Conservation (phyloP, 306 rosid species). For the Vicia faba region DNA sequence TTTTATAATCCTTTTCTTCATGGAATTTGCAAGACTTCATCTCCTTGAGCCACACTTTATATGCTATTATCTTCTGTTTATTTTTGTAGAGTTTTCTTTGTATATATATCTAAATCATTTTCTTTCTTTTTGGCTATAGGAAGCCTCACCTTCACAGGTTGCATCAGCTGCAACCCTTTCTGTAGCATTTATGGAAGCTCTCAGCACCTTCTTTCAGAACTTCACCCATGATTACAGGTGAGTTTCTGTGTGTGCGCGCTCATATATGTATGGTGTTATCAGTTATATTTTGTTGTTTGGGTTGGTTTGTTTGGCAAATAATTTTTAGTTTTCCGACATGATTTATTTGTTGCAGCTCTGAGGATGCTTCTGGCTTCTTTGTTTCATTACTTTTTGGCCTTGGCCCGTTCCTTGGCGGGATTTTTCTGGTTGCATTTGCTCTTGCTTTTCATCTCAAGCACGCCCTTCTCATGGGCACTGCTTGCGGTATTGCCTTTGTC, state of each 20-base stretch:
- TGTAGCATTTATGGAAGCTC: slow-evolving; percentile 99
- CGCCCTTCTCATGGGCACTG: slow-evolving; percentile 93
- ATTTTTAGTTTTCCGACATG: background rate
- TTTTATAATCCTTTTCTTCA: background rate
- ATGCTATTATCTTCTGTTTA: background rate
- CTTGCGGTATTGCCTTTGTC: slow-evolving; percentile 95
- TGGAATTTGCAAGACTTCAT: slow-evolving; percentile 15
- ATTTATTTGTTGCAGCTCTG: slow-evolving; percentile 67
- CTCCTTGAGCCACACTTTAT: background rate
- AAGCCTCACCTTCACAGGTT: slow-evolving; percentile 92
- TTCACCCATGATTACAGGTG: slow-evolving; percentile 88
- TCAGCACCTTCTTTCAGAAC: slow-evolving; percentile 80
- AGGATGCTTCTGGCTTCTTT: slow-evolving; percentile 97
- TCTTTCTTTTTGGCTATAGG: slow-evolving; percentile 54
- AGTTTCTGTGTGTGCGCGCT: slow-evolving; percentile 38
- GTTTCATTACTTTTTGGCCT: slow-evolving; percentile 95
- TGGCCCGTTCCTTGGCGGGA: slow-evolving; percentile 92
- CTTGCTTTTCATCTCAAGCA: slow-evolving; percentile 82
- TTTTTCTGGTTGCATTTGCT: slow-evolving; percentile 72
- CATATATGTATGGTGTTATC: slow-evolving; percentile 1
- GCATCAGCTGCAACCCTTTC: slow-evolving; percentile 93
- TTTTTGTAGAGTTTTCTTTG: slow-evolving; percentile 26
- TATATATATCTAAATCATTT: slow-evolving; percentile 16
- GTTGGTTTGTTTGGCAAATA: slow-evolving; percentile 5
- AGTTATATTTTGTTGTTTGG: slow-evolving; percentile 14